phyloP scores from a whole-genome alignment of 371 early-diverging fungal species.

The Mucor plumbeus region DNA sequence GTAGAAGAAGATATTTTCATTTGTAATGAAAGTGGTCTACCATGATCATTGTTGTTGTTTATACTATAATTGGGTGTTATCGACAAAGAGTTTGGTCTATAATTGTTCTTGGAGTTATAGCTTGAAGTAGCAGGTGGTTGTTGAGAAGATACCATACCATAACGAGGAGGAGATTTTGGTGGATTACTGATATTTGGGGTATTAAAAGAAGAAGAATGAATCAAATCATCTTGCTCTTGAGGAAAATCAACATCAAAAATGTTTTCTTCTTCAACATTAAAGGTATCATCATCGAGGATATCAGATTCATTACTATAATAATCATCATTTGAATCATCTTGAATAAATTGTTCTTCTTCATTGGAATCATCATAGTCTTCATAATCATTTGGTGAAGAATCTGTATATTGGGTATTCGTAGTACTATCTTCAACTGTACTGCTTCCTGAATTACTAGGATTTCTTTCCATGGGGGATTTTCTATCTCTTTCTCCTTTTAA shows the following conservation, averaged over 20 bases:
- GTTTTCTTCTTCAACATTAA: conserved; percentile 56
- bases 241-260: conserved; percentile 59
- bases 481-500: conserved; percentile 71
- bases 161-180: conserved; percentile 4
- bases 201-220: conserved; percentile 30
- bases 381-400: background rate
- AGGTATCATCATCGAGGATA: conserved; percentile 54
- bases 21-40: conserved; percentile 28
- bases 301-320: conserved; percentile 39
- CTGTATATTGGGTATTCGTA: conserved; percentile 6
- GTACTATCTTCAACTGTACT: background rate
- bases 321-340: conserved; percentile 32
- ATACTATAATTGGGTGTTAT: conserved; percentile 11
- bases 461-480: conserved; percentile 16
- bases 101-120: background rate
- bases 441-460: conserved; percentile 20
- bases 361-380: conserved; percentile 7
- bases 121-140: background rate
- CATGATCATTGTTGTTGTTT: background rate
- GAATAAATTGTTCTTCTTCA: conserved; percentile 24
- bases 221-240: conserved; percentile 48
- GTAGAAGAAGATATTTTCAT: conserved; percentile 11
- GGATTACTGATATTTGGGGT: background rate
- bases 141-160: background rate
- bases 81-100: conserved; percentile 25